A percentile compares a stretch with the other conserved stretches of the same genome.
Conservation (phyloP, 345 rosid species). For the Jatropha curcas region DNA sequence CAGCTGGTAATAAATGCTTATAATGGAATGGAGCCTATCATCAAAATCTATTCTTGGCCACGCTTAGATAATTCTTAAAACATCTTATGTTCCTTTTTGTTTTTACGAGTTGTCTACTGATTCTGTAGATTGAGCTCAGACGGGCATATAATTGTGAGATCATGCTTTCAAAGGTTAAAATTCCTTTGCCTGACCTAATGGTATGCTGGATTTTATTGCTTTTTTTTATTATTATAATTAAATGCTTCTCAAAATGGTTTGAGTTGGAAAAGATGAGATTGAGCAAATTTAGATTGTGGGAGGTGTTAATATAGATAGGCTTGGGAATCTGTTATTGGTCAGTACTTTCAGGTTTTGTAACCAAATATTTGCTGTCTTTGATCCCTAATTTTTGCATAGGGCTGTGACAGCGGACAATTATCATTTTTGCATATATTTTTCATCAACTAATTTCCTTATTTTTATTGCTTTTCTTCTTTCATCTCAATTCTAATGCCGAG, state of each 20-base stretch:
- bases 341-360: too few relatives aligned
- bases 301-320: too few relatives aligned
- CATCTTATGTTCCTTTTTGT: neutral
- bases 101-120: conserved; percentile 34
- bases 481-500: too few relatives aligned
- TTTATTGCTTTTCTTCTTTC: too few relatives aligned
- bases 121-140: conserved; percentile 76
- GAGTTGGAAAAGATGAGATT: neutral
- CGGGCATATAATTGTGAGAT: conserved; percentile 86
- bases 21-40: neutral
- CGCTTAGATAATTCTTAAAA: neutral
- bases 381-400: too few relatives aligned
- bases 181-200: conserved; percentile 72
- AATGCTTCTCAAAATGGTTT: conserved; percentile 1
- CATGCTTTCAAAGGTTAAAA: conserved; percentile 83
- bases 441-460: too few relatives aligned
- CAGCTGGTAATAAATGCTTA: conserved; percentile 66
- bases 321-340: too few relatives aligned
- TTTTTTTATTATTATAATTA: conserved; percentile 18
- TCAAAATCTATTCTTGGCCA: conserved; percentile 8
- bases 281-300: neutral
- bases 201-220: conserved; percentile 40
- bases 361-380: too few relatives aligned
- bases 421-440: too few relatives aligned
- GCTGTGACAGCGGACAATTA: too few relatives aligned